Evolutionary conservation across 495 filamentous ascomycete genomes (phyloP), one percentile per base, ranked within the genome.

Genomic region (Arthonia radiata): DNA sequence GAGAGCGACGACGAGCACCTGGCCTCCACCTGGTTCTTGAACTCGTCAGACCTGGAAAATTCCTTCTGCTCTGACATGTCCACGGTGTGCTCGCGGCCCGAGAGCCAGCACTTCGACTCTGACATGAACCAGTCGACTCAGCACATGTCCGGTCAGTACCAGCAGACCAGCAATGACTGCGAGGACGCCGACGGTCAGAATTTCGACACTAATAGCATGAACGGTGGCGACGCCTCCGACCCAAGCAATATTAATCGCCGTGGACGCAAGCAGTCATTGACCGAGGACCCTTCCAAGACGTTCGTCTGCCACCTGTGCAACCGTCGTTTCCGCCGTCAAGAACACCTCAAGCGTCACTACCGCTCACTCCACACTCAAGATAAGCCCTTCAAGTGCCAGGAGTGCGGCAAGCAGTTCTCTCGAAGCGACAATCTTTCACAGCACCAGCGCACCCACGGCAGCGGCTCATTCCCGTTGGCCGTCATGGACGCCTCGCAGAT

Each of bases 361-460:
- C 69, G 89, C 24, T 94, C 89, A 21, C 77, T 99, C 23, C 89
- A 94, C 57, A 99, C 89, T 2, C 69, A 89, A 38, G 86, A 94
- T 33, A 99, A 99, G 67, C 89, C 89, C 4, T 94, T 94, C 46
- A 79, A 91, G 49, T 99, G 89, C 53, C 54, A 65, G 32, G 82
- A 94, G 52, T 99, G 89, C 39, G 83, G 86, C 32, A 99, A 99
- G 68, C 91, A 91, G 57, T 99, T 94, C 57, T 94, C 86, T 1
- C 75, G 89, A 31, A 83, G 74, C 39, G 89, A 99, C 51, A 99
- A 99, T 53, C 64, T 99, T 13, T 71, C 78, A 17, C 89, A 99
- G 50, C 89, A 99, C 42, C 69, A 86, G 25, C 69, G 89, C 26
- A 99, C 86, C 9, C 89, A 99, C 39, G 89, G 78, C 24, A 68